A percentile compares a stretch with the other conserved stretches of the same genome.
Evolutionary conservation across 176 grass and related monocot genomes (phyloP).

Genomic region (Alopecurus myosuroides): DNA sequence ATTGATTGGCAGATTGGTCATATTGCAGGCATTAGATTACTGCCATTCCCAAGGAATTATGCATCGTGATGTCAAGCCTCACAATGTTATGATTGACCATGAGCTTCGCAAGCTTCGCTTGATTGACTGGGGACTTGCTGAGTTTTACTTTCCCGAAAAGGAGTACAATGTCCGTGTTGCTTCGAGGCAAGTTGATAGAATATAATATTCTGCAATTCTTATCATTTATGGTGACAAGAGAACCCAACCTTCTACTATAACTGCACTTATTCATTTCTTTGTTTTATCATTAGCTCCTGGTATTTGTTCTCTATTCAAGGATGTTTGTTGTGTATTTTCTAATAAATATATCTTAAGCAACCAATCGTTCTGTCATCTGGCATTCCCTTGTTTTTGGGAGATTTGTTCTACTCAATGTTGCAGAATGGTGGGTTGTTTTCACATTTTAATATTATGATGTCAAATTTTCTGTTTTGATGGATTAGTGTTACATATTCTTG

Average conservation of each 20-base stretch:
- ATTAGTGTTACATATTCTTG: background rate
- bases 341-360: background rate
- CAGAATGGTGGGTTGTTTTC: background rate
- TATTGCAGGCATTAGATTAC: constrained; percentile 63
- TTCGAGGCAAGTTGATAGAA: constrained; percentile 54
- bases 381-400: constrained; percentile 10
- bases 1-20: constrained; percentile 15
- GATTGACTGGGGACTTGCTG: constrained; percentile 80
- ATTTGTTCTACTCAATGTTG: background rate
- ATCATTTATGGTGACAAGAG: background rate
- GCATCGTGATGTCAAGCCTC: constrained; percentile 81
- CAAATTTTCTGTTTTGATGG: background rate
- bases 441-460: background rate
- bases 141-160: constrained; percentile 70
- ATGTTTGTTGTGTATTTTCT: background rate
- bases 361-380: background rate
- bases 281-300: background rate
- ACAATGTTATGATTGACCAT: constrained; percentile 85
- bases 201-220: background rate
- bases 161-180: constrained; percentile 81
- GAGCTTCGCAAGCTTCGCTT: constrained; percentile 69
- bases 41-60: constrained; percentile 85
- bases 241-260: constrained; percentile 1
- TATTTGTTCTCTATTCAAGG: background rate
- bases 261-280: background rate